A percentile compares a stretch with the other conserved stretches of the same genome.
phyloP scores from a whole-genome alignment of 2,329 filamentous ascomycete genomes.

The Seiridium unicorne region DNA sequence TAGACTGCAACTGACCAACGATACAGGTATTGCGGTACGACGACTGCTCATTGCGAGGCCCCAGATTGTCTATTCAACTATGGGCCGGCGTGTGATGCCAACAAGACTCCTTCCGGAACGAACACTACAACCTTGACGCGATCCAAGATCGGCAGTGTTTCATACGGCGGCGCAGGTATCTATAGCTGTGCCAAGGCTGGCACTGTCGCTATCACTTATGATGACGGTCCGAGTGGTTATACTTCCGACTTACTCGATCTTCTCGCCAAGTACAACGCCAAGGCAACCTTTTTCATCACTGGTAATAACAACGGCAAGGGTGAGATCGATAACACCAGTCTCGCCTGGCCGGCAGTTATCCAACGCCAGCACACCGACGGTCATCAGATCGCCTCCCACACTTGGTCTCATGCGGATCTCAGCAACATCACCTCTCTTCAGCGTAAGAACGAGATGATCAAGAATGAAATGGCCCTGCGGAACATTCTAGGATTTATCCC shows the following conservation, averaged over 20 bases:
- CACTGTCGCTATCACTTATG: slow-evolving; percentile 64
- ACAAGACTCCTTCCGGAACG: slow-evolving; percentile 49
- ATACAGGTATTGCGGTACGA: slow-evolving; percentile 53
- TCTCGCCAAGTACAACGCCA: slow-evolving; percentile 56
- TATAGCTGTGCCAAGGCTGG: slow-evolving; percentile 55
- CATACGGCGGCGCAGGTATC: slow-evolving; percentile 56
- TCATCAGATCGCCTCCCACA: slow-evolving; percentile 61
- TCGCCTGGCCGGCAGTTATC: slow-evolving; percentile 45
- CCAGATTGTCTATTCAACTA: slow-evolving; percentile 62
- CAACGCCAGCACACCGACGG: slow-evolving; percentile 50
- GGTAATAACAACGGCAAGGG: slow-evolving; percentile 57
- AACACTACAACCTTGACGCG: slow-evolving; percentile 54
- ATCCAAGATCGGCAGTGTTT: slow-evolving; percentile 49
- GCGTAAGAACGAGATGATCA: slow-evolving; percentile 47
- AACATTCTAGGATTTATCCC: slow-evolving; percentile 56
- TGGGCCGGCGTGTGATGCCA: slow-evolving; percentile 61
- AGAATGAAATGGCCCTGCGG: slow-evolving; percentile 53
- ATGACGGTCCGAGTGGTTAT: slow-evolving; percentile 64
- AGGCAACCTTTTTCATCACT: slow-evolving; percentile 67
- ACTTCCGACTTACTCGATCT: slow-evolving; percentile 62
- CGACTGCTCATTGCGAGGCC: slow-evolving; percentile 54
- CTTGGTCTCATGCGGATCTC: slow-evolving; percentile 51
- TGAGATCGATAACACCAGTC: slow-evolving; percentile 48
- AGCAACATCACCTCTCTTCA: slow-evolving; percentile 38
- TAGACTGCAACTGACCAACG: neutral